Evolutionary conservation across 192 early-diverging fungal genomes (phyloP), one percentile per base, ranked within the genome.

Genomic region (Linderina pennispora): DNA sequence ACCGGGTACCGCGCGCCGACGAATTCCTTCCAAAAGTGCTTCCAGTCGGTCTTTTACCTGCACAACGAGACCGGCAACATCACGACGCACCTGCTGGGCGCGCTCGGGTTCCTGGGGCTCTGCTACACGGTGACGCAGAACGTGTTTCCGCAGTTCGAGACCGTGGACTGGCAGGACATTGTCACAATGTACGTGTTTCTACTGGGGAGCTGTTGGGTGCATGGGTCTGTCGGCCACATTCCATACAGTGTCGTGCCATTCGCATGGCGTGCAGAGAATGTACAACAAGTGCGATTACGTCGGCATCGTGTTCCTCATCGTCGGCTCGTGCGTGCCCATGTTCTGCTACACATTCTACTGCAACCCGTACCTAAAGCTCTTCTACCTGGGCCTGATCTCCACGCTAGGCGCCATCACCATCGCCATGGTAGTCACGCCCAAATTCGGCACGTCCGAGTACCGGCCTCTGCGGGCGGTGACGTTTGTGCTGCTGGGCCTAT

Each of bases 21-120:
- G 7, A 69, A 85, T 45, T 91, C 86, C 36, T 94, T 86, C 58
- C 45, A 25, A 2, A 80, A 66, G 44, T 97, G 92, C 63, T 47
- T 88, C 23, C 64, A 76, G 14, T 86, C 89, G 8, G 53, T 91
- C 45, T 71, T 81, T 16, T 93, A 87, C 65, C 38, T 92, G 16
- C 92, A 97, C 68, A 97, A 97, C 58, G 94, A 97, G 63, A 86
- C 81, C 32, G 92, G 88, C 35, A 97, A 97, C 61, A 87, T 97
- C 42, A 87, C 86, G 75, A 78, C 87, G 13, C 94, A 97, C 50
- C 50, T 89, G 1, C n/a, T 86, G 8, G 94, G 90, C 18, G 76
- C 82, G 0, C 24, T 84, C 23, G 50, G 45, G 1, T 82, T 93
- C 52, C 47, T 76, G 33, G 42, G 55, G 8, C 55, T 83, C 33